A percentile compares a stretch with the other conserved stretches of the same genome.
phyloP scores from a whole-genome alignment of 176 grass and related monocot species.

The Zea mays region Zm-B73-REFERENCE-NAM-5.0 NC_050103.1:142313501-142314000 shows the following conservation, averaged over 20 bases:
- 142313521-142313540: not conserved
- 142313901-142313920: not conserved
- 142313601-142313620: slow-evolving; percentile 40
- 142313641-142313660: not conserved
- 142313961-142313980: not conserved
- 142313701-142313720: slow-evolving; percentile 1
- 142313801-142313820: slow-evolving; percentile 41
- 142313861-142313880: slow-evolving; percentile 34
- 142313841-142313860: slow-evolving; percentile 24
- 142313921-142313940: not conserved
- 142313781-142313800: slow-evolving; percentile 16
- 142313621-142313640: slow-evolving; percentile 37
- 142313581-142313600: slow-evolving; percentile 26
- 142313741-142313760: not conserved
- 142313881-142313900: slow-evolving; percentile 31
- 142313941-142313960: not conserved
- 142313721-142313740: not conserved
- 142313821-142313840: slow-evolving; percentile 41
- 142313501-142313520: slow-evolving; percentile 5
- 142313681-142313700: not conserved
- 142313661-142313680: not conserved
- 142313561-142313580: not conserved
- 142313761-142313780: not conserved
- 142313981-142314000: slow-evolving; percentile 39
- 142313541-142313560: slow-evolving; percentile 11